These are phyloP conservation scores for Boletus rex-veris DNA, from an alignment of 768 basidiomycete genomes.

Conservation along the genomic window DNA sequence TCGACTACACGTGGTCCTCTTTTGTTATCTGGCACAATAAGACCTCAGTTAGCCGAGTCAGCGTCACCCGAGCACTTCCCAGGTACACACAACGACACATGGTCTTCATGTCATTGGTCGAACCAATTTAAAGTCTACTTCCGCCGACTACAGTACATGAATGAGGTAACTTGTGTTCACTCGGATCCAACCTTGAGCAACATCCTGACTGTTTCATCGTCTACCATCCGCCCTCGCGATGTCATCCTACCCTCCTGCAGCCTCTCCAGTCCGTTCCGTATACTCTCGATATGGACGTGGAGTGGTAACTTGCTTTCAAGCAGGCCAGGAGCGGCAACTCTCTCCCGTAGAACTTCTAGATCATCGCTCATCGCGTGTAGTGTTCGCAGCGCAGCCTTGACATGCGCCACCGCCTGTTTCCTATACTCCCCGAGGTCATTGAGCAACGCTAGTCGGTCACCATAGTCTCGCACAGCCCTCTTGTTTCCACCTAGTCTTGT, in stretches of 20 bases:
- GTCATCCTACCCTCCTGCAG: conserved; percentile 51
- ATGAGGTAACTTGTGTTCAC: background rate
- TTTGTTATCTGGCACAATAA: conserved; percentile 31
- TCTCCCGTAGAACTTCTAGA: conserved; percentile 72
- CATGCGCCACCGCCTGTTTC: conserved; percentile 59
- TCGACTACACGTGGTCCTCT: background rate
- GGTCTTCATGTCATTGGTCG: no score
- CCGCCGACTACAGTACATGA: no score
- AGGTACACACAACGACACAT: no score
- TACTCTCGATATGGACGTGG: conserved; percentile 75
- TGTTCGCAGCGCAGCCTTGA: conserved; percentile 60
- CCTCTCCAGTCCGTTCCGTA: conserved; percentile 57
- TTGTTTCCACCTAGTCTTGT: conserved; percentile 63
- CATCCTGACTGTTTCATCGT: conserved; percentile 33
- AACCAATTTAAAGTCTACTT: no score
- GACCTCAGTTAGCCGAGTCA: background rate
- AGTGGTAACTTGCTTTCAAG: conserved; percentile 57
- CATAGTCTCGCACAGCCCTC: conserved; percentile 44
- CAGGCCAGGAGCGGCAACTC: conserved; percentile 66
- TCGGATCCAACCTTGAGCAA: conserved; percentile 17
- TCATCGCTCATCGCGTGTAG: conserved; percentile 65
- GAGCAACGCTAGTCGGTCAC: conserved; percentile 51
- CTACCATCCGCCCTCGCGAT: conserved; percentile 45
- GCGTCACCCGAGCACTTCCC: no score
- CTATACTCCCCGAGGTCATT: conserved; percentile 54